Percentiles rank a stretch among this genome's conserved stretches.
These are phyloP conservation scores for Leishmania turanica DNA, from an alignment of 208 protist species.

Conservation along the genomic window DNA sequence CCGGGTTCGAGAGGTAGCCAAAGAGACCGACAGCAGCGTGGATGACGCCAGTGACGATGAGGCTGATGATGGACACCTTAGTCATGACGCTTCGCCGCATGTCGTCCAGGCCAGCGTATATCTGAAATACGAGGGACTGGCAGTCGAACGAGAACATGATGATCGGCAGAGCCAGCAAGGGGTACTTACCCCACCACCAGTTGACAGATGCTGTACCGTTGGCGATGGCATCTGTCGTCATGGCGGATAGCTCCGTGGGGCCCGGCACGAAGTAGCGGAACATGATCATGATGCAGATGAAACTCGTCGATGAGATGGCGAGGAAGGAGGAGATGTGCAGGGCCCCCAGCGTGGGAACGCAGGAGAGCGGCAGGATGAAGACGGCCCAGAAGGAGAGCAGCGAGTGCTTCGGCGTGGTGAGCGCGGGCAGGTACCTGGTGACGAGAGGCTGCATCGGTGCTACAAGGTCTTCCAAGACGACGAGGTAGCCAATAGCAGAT, in stretches of 20 bases:
- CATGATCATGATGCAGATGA: conserved; percentile 67
- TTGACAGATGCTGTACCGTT: conserved; percentile 11
- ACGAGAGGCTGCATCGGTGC: conserved; percentile 59
- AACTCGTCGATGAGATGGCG: conserved; percentile 54
- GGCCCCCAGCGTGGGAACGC: conserved; percentile 54
- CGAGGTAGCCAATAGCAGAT: conserved; percentile 65
- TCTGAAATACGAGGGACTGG: conserved; percentile 79
- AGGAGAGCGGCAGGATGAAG: conserved; percentile 71
- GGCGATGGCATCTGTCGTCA: conserved; percentile 16
- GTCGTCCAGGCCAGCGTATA: conserved; percentile 61
- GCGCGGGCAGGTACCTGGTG: conserved; percentile 38
- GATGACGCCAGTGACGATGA: conserved; percentile 53
- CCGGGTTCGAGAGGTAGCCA: conserved; percentile 67
- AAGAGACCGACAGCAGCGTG: conserved; percentile 75
- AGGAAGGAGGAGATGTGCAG: conserved; percentile 66
- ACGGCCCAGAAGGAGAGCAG: conserved; percentile 66
- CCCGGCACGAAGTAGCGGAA: conserved; percentile 70
- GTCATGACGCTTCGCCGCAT: conserved; percentile 72
- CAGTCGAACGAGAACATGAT: conserved; percentile 90
- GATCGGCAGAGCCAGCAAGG: conserved; percentile 63
- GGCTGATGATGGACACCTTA: conserved; percentile 49
- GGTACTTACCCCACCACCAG: conserved; percentile 55
- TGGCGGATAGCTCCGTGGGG: conserved; percentile 14
- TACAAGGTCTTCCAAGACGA: conserved; percentile 63
- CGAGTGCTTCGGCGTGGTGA: conserved; percentile 59